Evolutionary conservation across 345 rosid genomes (phyloP).

Genomic region (Nasturtium officinale): DNA sequence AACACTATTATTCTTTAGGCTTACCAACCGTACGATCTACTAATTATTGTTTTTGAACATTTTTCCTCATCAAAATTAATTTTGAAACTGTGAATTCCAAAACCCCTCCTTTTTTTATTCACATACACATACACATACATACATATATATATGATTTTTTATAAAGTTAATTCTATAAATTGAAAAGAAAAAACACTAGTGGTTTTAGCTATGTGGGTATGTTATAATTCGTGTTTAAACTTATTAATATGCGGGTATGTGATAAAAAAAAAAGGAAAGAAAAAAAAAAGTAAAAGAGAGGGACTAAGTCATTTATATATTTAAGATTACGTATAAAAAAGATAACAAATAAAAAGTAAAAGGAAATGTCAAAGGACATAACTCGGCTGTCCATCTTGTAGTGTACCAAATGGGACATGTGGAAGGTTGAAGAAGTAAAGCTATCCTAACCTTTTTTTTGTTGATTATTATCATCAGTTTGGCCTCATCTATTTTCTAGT

Average conservation of each 20-base stretch:
- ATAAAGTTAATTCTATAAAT: not conserved
- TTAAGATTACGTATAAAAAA: not conserved
- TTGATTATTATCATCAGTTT: slow-evolving; percentile 33
- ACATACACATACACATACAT: not conserved
- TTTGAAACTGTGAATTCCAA: not conserved
- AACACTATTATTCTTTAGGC: not conserved
- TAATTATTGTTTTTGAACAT: not conserved
- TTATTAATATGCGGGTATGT: too few species aligned
- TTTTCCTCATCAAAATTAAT: not conserved
- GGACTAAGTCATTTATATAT: not conserved
- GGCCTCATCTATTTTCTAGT: not conserved
- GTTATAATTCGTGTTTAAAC: too few species aligned
- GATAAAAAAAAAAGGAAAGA: too few species aligned
- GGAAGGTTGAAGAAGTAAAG: slow-evolving; percentile 43
- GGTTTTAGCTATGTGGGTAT: not conserved
- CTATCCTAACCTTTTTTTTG: slow-evolving; percentile 43
- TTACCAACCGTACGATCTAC: slow-evolving; percentile 1
- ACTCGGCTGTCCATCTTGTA: slow-evolving; percentile 50
- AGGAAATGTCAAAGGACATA: slow-evolving; percentile 45
- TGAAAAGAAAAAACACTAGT: not conserved
- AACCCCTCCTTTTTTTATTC: not conserved
- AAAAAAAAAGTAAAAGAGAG: too few species aligned
- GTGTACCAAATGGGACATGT: slow-evolving; percentile 48
- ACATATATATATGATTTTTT: not conserved
- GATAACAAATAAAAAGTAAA: not conserved